Conservation (phyloP, 108 stramenopile genomes). For the Pseudonitzschia pungens region DNA sequence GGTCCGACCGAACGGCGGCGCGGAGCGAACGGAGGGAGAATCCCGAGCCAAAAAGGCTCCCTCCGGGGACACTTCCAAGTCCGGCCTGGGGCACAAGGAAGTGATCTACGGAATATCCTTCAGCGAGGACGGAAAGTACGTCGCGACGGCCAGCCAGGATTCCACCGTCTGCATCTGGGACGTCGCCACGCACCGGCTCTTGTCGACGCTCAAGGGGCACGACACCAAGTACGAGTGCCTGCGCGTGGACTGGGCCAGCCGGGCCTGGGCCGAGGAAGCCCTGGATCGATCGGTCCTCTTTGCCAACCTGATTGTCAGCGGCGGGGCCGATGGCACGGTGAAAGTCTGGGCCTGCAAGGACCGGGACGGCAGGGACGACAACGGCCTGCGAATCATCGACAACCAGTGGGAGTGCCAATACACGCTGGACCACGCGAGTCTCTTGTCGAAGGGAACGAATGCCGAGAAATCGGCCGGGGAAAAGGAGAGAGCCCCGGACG, state of each 20-base stretch:
- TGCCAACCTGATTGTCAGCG: conserved; percentile 34
- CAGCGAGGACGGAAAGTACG: conserved; percentile 64
- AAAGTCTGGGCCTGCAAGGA: conserved; percentile 31
- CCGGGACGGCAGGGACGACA: neutral
- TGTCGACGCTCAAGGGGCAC: conserved; percentile 58
- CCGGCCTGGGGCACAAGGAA: conserved; percentile 71
- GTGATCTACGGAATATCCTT: conserved; percentile 69
- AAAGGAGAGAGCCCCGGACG: neutral
- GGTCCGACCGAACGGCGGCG: neutral
- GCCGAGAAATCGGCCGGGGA: neutral
- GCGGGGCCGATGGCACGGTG: conserved; percentile 45
- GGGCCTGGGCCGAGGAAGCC: conserved; percentile 29
- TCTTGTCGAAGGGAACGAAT: conserved; percentile 28
- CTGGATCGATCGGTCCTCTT: conserved; percentile 27
- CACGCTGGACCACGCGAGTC: conserved; percentile 49
- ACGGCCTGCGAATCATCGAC: neutral
- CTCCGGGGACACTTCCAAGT: conserved; percentile 46
- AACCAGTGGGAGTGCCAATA: conserved; percentile 25
- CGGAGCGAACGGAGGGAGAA: neutral
- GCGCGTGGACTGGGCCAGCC: conserved; percentile 69
- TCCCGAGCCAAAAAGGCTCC: neutral
- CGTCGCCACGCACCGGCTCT: conserved; percentile 42
- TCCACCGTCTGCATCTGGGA: conserved; percentile 75
- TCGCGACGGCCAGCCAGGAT: conserved; percentile 84
- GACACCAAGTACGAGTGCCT: conserved; percentile 68